phyloP scores from a whole-genome alignment of 2,329 filamentous ascomycete species.

The Neospermospora avenae region DNA sequence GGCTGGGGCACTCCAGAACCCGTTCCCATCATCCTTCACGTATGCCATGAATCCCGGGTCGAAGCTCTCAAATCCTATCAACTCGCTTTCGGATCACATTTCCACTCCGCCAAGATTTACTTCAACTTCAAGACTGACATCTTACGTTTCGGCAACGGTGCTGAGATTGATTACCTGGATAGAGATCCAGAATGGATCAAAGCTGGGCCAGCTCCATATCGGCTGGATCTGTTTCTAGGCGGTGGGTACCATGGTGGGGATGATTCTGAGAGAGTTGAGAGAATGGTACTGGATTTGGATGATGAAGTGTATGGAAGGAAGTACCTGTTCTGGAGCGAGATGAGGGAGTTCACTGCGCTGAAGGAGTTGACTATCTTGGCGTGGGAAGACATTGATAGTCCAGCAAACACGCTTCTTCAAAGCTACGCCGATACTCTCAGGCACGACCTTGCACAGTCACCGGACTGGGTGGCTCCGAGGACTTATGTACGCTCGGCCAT shows the following conservation, averaged over 20 bases:
- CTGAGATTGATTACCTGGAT: background rate
- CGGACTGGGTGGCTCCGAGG: conserved; percentile 17
- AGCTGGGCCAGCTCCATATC: conserved; percentile 9
- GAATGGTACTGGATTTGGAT: conserved; percentile 17
- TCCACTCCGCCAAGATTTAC: conserved; percentile 18
- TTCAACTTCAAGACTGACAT: conserved; percentile 23
- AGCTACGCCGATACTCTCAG: conserved; percentile 10
- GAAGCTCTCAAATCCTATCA: conserved; percentile 21
- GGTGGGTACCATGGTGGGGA: conserved; percentile 16
- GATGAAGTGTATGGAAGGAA: conserved; percentile 20
- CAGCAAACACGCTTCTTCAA: conserved; percentile 4
- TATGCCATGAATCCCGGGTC: conserved; percentile 22
- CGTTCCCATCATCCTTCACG: conserved; percentile 19
- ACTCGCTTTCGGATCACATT: conserved; percentile 14
- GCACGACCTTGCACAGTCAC: conserved; percentile 6
- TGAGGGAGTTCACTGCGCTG: conserved; percentile 16
- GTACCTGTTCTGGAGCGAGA: conserved; percentile 23
- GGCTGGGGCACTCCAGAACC: conserved; percentile 14
- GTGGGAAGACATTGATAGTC: conserved; percentile 16
- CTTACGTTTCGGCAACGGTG: conserved; percentile 15
- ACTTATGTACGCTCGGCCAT: conserved; percentile 9
- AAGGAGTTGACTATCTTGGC: conserved; percentile 19
- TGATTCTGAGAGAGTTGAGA: conserved; percentile 20
- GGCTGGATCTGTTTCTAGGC: conserved; percentile 21
- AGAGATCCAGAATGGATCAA: background rate